Evolutionary conservation across 2,329 filamentous ascomycete genomes (phyloP).

Genomic region (Arthrinium phaeospermum): DNA sequence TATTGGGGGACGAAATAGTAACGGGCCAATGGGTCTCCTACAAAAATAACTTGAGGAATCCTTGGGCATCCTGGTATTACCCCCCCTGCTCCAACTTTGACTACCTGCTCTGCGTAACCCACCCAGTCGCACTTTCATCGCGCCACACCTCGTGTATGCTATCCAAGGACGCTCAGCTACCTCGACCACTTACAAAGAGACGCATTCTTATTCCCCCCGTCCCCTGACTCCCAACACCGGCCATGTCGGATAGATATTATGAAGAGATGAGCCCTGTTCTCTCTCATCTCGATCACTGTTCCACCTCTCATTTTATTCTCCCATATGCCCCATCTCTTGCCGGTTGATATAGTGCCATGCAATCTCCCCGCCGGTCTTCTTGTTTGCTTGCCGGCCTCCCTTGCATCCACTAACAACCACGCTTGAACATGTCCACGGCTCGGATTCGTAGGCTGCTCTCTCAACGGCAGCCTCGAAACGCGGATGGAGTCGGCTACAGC

Average conservation of each 20-base stretch:
- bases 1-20: conserved; percentile 17
- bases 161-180: conserved; percentile 7
- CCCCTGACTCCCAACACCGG: conserved; percentile 26
- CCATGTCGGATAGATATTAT: conserved; percentile 13
- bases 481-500: conserved; percentile 33
- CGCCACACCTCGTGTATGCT: conserved; percentile 11
- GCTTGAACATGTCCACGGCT: conserved; percentile 46
- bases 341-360: conserved; percentile 25
- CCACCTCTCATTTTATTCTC: conserved; percentile 6
- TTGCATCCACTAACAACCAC: conserved; percentile 30
- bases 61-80: neutral
- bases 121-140: conserved; percentile 13
- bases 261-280: conserved; percentile 11
- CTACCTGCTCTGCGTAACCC: conserved; percentile 16
- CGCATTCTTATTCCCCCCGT: neutral
- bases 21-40: conserved; percentile 4
- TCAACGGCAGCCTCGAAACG: conserved; percentile 36
- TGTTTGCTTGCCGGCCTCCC: conserved; percentile 33
- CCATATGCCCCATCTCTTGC: conserved; percentile 23
- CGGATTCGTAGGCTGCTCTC: conserved; percentile 51
- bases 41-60: conserved; percentile 16
- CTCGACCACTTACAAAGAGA: conserved; percentile 7
- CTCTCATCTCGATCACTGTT: conserved; percentile 3
- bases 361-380: conserved; percentile 29
- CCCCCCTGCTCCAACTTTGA: conserved; percentile 7